Evolutionary conservation across 371 early-diverging fungal species (phyloP).

Genomic region (Mortierella sp.): DNA sequence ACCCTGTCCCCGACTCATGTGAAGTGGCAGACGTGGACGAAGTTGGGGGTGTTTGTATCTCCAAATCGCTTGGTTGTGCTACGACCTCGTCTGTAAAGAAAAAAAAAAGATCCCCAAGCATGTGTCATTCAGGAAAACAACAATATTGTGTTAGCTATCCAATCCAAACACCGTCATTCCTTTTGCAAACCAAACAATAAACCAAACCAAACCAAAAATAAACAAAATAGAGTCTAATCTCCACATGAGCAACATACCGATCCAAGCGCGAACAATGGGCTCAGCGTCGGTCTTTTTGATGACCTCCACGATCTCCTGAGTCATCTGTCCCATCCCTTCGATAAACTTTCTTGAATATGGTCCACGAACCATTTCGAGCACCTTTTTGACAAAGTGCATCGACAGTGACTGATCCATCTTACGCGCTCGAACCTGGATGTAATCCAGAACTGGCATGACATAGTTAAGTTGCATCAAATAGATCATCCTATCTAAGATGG

Average conservation of each 20-base stretch:
- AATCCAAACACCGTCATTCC: neutral
- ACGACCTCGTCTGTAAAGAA: slow-evolving; percentile 37
- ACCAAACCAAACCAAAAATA: neutral
- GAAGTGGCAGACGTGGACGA: slow-evolving; percentile 13
- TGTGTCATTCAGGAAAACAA: slow-evolving; percentile 2
- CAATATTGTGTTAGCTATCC: neutral
- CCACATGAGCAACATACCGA: slow-evolving; percentile 53
- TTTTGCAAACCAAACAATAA: neutral
- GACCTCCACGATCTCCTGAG: slow-evolving; percentile 60
- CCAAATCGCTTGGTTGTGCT: slow-evolving; percentile 30
- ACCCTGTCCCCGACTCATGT: slow-evolving; percentile 13
- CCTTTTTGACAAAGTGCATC: slow-evolving; percentile 67
- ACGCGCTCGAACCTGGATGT: slow-evolving; percentile 59
- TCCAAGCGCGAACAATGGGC: slow-evolving; percentile 57
- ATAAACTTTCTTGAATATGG: slow-evolving; percentile 65
- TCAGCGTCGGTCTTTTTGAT: slow-evolving; percentile 62
- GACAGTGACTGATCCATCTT: slow-evolving; percentile 71
- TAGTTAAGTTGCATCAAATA: slow-evolving; percentile 73
- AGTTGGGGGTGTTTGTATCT: slow-evolving; percentile 32
- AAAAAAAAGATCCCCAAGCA: neutral
- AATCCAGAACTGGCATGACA: slow-evolving; percentile 69
- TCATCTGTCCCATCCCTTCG: slow-evolving; percentile 60
- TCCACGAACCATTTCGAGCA: slow-evolving; percentile 61
- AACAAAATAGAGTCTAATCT: slow-evolving; percentile 6
- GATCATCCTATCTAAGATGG: slow-evolving; percentile 74